Evolutionary conservation across 2,329 filamentous ascomycete species (phyloP).

Genomic region (Fusarium sp.): DNA sequence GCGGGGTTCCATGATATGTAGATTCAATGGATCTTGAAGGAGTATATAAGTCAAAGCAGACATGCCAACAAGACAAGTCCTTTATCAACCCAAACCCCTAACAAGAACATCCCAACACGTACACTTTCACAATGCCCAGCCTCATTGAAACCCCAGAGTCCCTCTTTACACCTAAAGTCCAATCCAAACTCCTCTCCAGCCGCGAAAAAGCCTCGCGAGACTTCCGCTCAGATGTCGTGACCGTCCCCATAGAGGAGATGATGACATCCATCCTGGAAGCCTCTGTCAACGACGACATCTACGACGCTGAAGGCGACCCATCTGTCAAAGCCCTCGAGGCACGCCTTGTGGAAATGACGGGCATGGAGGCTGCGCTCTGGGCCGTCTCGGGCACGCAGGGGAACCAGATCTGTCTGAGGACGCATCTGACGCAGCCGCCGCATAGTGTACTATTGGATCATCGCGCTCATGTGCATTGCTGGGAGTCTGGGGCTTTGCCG

Average conservation of each 20-base stretch:
- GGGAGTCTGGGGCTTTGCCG: constrained; percentile 73
- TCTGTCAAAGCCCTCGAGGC: constrained; percentile 46
- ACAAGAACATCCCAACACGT: background rate
- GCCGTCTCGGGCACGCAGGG: constrained; percentile 48
- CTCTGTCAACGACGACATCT: constrained; percentile 49
- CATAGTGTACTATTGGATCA: constrained; percentile 64
- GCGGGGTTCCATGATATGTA: background rate
- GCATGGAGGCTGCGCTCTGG: constrained; percentile 49
- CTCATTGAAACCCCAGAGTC: constrained; percentile 18
- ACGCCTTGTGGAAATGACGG: constrained; percentile 42
- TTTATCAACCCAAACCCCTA: background rate
- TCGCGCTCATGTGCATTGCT: constrained; percentile 79
- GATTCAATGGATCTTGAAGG: background rate
- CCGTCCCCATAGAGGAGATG: constrained; percentile 46
- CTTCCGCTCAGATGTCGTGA: constrained; percentile 50
- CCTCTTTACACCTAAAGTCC: constrained; percentile 28
- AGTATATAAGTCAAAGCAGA: background rate
- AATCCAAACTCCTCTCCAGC: constrained; percentile 23
- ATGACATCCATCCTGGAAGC: constrained; percentile 50
- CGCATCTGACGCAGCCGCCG: constrained; percentile 49
- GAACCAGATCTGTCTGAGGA: constrained; percentile 49
- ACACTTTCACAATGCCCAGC: constrained; percentile 20
- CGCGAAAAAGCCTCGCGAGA: constrained; percentile 43
- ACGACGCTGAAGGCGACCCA: constrained; percentile 47
- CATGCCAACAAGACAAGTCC: background rate